phyloP scores from a whole-genome alignment of 345 rosid genomes.

The Geranium brycei region DNA sequence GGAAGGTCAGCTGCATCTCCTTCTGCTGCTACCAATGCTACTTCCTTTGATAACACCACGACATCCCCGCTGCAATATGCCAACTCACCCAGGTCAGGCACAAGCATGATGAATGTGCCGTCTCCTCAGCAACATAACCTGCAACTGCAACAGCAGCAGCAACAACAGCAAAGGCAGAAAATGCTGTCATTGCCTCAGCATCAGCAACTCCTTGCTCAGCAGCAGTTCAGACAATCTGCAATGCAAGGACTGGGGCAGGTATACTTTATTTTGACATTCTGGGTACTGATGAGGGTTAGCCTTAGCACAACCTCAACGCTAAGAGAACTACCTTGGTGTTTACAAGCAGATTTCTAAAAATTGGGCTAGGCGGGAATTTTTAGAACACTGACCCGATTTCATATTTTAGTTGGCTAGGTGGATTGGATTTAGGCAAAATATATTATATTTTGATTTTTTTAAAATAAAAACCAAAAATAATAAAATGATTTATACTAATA shows the following conservation, averaged over 20 bases:
- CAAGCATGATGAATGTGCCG: slow-evolving; percentile 61
- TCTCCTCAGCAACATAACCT: slow-evolving; percentile 77
- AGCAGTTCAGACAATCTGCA: slow-evolving; percentile 62
- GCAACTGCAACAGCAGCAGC: slow-evolving; percentile 31
- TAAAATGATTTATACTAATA: no score
- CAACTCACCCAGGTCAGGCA: slow-evolving; percentile 79
- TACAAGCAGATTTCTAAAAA: no score
- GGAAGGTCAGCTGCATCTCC: slow-evolving; percentile 91
- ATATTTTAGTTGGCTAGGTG: no score
- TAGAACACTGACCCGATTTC: no score
- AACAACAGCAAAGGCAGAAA: slow-evolving; percentile 40
- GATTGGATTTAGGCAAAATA: no score
- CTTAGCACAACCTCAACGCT: background rate
- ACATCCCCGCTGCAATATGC: slow-evolving; percentile 79
- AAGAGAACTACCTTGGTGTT: background rate
- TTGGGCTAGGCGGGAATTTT: no score
- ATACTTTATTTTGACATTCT: slow-evolving; percentile 8
- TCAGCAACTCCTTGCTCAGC: slow-evolving; percentile 63
- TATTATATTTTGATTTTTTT: no score
- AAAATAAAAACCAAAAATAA: no score
- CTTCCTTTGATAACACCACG: slow-evolving; percentile 57
- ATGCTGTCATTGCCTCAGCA: slow-evolving; percentile 67
- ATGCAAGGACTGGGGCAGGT: slow-evolving; percentile 76
- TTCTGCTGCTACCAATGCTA: slow-evolving; percentile 34
- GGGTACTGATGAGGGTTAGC: background rate